Evolutionary conservation across 2,329 filamentous ascomycete genomes (phyloP).

Genomic region (Colletotrichum siamense): DNA sequence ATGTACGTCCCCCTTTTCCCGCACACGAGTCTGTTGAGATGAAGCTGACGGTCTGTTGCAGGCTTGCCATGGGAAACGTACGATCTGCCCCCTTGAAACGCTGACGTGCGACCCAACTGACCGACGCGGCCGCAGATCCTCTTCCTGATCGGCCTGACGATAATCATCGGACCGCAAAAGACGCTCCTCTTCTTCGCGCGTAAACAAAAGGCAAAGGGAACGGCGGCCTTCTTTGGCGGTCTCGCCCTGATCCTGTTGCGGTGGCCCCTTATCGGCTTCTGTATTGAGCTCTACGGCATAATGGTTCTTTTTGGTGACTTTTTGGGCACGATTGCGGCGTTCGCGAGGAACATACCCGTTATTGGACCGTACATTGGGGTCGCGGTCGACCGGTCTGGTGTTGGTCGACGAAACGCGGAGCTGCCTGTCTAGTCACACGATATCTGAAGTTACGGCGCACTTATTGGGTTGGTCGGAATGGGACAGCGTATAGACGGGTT

Average conservation of each 20-base stretch:
- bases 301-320: conserved; percentile 96
- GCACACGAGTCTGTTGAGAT: background rate
- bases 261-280: conserved; percentile 91
- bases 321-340: conserved; percentile 87
- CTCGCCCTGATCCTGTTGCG: conserved; percentile 85
- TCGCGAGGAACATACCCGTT: conserved; percentile 83
- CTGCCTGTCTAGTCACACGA: conserved; percentile 69
- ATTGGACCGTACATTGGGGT: conserved; percentile 85
- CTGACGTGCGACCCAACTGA: background rate
- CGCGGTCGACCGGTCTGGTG: conserved; percentile 72
- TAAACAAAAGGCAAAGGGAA: conserved; percentile 90
- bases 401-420: conserved; percentile 76
- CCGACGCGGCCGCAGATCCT: conserved; percentile 71
- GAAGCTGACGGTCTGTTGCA: conserved; percentile 38
- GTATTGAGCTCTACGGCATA: conserved; percentile 91
- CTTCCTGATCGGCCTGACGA: conserved; percentile 93
- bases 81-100: conserved; percentile 28
- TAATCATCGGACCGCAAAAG: conserved; percentile 92
- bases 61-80: conserved; percentile 98
- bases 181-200: conserved; percentile 94
- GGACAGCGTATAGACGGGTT: conserved; percentile 3
- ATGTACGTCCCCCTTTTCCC: conserved; percentile 65
- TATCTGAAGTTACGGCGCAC: background rate
- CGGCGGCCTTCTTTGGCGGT: conserved; percentile 83
- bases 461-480: background rate